Base-by-base conservation (phyloP, 768 basidiomycete genomes). In the Baorangia bicolor region DNA sequence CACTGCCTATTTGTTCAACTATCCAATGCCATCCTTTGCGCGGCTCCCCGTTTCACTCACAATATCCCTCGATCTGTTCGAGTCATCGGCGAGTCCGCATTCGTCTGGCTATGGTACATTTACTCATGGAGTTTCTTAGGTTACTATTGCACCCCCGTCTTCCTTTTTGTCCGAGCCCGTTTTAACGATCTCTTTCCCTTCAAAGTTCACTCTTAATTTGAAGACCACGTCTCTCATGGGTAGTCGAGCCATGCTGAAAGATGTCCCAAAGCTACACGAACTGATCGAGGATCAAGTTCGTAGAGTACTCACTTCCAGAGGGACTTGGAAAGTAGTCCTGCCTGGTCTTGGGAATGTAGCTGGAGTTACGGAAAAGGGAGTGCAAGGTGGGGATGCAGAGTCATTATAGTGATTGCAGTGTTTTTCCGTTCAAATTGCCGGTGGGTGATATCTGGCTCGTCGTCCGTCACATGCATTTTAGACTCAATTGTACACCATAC, bases 221-320 rank as follows among this genome's bases (percentile, higher is more conserved):
- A 84, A 87, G 47, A 94, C 92, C 12, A 92, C 87, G 8, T 98
- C 94, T 27, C 81, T 98, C 5, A 87, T 98, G 77, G 97, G 97
- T 20, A 94, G 92, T 61, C 86, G 96, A 42, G 95, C 97, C n/a
- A 97, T 98, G 73, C 80, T 99, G 1, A 94, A 93, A 56, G 94
- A 99, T 66, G 91, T 99, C 1, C 96, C 97, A 25, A 99, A 99
- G 72, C 77, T 98, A 16, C 95, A 98, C 62, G 95, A 99, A 69
- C 79, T 99, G 48, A 92, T 99, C 48, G 82, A 91, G 59, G 83
- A 88, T 60, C 90, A 96, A 71, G 82, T 97, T 0, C 80, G 90
- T 38, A 81, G 81, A 44, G 77, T 84, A 20, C 75, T 90, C 49
- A 80, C 82, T 45, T 66, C 80, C 25, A 74, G 78, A 55, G 84